Percentiles rank a stretch among this genome's conserved stretches.
phyloP scores from a whole-genome alignment of 371 early-diverging fungal species.

The Rhizopus arrhizus region DNA sequence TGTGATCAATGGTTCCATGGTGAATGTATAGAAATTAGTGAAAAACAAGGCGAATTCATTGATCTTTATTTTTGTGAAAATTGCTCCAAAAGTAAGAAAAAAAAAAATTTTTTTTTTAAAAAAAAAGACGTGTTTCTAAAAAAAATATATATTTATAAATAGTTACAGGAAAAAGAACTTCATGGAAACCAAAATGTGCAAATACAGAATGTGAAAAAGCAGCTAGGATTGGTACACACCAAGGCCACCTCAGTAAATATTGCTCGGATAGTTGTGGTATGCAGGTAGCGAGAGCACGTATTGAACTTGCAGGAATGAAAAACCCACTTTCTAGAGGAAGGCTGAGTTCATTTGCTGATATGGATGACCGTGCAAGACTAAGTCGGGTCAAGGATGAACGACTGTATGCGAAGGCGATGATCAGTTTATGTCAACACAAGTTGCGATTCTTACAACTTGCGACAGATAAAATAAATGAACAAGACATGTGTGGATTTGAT shows the following conservation, averaged over 20 bases:
- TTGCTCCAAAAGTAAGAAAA: conserved; percentile 40
- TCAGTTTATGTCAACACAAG: conserved; percentile 25
- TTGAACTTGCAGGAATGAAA: conserved; percentile 44
- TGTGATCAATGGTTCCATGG: conserved; percentile 67
- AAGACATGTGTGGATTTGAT: conserved; percentile 56
- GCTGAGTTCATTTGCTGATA: conserved; percentile 34
- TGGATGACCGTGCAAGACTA: conserved; percentile 41
- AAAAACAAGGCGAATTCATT: conserved; percentile 53
- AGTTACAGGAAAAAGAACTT: conserved; percentile 56
- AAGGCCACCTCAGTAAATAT: conserved; percentile 44
- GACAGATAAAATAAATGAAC: conserved; percentile 24
- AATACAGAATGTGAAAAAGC: conserved; percentile 50
- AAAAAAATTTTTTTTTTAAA: background rate
- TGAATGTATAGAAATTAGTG: conserved; percentile 57
- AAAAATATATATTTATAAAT: conserved; percentile 6
- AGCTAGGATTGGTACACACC: conserved; percentile 38
- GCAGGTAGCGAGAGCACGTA: conserved; percentile 49
- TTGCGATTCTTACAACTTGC: conserved; percentile 20
- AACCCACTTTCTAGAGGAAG: conserved; percentile 28
- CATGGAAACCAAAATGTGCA: conserved; percentile 57
- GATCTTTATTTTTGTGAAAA: conserved; percentile 58
- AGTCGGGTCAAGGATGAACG: conserved; percentile 31
- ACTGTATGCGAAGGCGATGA: conserved; percentile 26
- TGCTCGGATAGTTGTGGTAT: conserved; percentile 46
- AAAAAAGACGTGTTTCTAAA: conserved; percentile 1